Evolutionary conservation across 345 rosid species (phyloP), one percentile per base, ranked within the genome.

Genomic region (Aquilaria malaccensis): DNA sequence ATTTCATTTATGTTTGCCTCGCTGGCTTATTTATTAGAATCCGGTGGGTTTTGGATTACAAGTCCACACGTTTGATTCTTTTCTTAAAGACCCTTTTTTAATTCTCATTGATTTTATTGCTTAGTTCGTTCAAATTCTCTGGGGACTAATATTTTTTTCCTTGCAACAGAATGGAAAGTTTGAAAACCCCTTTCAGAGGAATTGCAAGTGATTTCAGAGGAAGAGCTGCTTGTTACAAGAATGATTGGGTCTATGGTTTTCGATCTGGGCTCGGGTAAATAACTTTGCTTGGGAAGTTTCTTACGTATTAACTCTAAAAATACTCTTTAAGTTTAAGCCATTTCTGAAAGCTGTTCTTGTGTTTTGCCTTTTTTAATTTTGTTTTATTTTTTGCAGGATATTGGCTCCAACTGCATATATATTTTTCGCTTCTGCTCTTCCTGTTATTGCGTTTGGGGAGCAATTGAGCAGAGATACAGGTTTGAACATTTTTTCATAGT

Each of bases 361-460:
- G 13, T 9, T 53, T 48, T 43, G 3, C 11, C 49, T 12, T 31
- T 4, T 56, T 41, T 2, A 9, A 53, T 58, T 6, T 49, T 63
- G 13, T 15, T 13, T 3, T 2, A 43, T 59, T 55, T 53, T 10
- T 66, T 31, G 7, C 63, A 89, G 97, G 67, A 82, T 90, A 66
- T 58, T 87, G 69, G 92, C 97, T 30, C 95, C 97, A 2, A 87
- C 95, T 0, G 77, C 92, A n/a, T 90, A 87, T 61, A 90, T 83
- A 7, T 87, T 83, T 72, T 90, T 87, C 45, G 95, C 97, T 10
- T 90, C 95, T 58, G 88, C 93, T 3, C 80, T 90, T 65, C 97
- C 93, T 7, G 97, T 90, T 43, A 78, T 90, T 3, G 92, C 95
- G 13, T 90, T 90, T 12, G 97, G 97, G 1, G 95, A 90, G 70